Evolutionary conservation across 768 basidiomycete genomes (phyloP), one percentile per base, ranked within the genome.

Genomic region (Daedaleopsis sinensis): DNA sequence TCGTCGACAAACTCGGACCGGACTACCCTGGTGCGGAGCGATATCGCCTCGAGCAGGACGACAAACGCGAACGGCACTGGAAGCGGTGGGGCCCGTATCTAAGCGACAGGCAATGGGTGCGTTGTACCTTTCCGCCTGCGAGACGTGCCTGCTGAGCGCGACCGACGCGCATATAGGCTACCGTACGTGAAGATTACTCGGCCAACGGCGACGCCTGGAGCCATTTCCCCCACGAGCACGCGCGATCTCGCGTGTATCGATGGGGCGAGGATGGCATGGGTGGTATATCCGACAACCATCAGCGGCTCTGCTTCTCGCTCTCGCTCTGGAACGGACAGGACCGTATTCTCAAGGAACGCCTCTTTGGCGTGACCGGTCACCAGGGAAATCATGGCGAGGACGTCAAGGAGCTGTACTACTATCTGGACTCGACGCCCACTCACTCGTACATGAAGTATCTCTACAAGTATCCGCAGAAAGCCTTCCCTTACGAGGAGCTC

Each of bases 361-460:
- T 98, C 57, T 99, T 95, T 70, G 97, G 97, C 63, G 89, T 96
- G 56, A 98, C 96, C 44, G 95, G 95, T 8, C 93, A 95, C 70
- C 90, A 99, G 79, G 96, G 97, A 49, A 99, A 99, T 73, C 97
- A 99, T 74, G 97, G 97, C 64, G 97, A 99, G 76, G 97, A 99
- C 71, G 95, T 96, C 79, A 98, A 98, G 76, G 97, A 99, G 72
- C 79, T 98, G 32, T 99, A 99, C 75, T 99, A 96, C 73, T 99
- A 99, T 75, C 85, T 99, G 62, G 97, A 98, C 74, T 96, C 94
- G 39, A 98, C 97, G 1, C 97, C 97, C 39, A 98, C 97, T 1
- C 97, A 99, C 70, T 97, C 96, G 7, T 99, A 98, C 83, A 98
- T 99, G 97, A 99, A 99, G 75, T 98, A 93, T 76, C 78, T 98